These are phyloP conservation scores for Fragosphaeria purpurea DNA, from an alignment of 2,329 filamentous ascomycete species.

Conservation along the genomic window DNA sequence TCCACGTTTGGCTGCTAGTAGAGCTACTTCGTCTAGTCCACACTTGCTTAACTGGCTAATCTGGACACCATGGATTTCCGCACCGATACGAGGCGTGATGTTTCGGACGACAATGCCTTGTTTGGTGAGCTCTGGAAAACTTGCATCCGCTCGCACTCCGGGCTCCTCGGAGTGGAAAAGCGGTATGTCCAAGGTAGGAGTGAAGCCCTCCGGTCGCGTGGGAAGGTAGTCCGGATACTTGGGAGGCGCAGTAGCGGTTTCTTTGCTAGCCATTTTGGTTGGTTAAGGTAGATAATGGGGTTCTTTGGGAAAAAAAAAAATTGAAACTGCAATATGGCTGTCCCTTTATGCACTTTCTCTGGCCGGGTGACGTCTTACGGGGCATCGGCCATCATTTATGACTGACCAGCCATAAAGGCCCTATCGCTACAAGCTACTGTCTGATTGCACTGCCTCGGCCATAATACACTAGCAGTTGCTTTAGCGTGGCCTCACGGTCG, in stretches of 20 bases:
- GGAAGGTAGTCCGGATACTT: conserved; percentile 55
- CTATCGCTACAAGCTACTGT: too few species aligned
- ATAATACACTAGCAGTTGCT: too few species aligned
- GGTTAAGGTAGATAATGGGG: too few species aligned
- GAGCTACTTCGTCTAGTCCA: conserved; percentile 59
- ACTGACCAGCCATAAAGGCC: too few species aligned
- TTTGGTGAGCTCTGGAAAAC: conserved; percentile 51
- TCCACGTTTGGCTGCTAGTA: conserved; percentile 60
- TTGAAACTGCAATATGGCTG: too few species aligned
- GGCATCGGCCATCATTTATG: too few species aligned
- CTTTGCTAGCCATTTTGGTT: too few species aligned
- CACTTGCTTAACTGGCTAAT: conserved; percentile 50
- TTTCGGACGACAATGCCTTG: conserved; percentile 37
- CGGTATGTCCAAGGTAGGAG: conserved; percentile 41
- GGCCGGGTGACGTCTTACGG: too few species aligned
- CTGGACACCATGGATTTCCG: conserved; percentile 57
- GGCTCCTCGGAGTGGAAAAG: conserved; percentile 59
- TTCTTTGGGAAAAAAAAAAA: too few species aligned
- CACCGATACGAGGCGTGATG: conserved; percentile 57
- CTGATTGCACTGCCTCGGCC: too few species aligned
- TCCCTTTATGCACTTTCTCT: too few species aligned
- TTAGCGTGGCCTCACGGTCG: too few species aligned
- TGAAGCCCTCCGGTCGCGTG: conserved; percentile 49
- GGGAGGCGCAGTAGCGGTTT: neutral
- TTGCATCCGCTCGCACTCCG: conserved; percentile 55